A percentile compares a stretch with the other conserved stretches of the same genome.
phyloP scores from a whole-genome alignment of 2,329 filamentous ascomycete species.

The Claviceps maximensis region DNA sequence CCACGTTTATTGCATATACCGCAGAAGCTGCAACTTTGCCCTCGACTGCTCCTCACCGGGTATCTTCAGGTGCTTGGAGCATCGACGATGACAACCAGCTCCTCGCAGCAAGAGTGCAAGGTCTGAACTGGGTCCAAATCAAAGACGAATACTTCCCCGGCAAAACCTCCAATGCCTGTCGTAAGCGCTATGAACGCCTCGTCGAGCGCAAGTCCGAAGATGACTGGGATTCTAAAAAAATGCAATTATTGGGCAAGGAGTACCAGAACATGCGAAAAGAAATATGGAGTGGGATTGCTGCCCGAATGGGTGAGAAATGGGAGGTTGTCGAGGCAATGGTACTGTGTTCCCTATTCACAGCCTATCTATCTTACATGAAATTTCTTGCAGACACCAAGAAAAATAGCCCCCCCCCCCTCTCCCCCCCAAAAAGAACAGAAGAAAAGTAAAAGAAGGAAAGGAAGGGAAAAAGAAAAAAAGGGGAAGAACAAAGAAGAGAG shows the following conservation, averaged over 20 bases:
- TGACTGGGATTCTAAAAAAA: constrained; percentile 65
- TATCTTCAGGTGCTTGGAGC: constrained; percentile 58
- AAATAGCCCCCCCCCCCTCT: too few species aligned
- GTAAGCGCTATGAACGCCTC: constrained; percentile 75
- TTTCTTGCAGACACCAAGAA: neutral
- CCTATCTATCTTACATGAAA: too few species aligned
- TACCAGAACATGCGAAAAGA: constrained; percentile 71
- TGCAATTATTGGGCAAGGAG: constrained; percentile 60
- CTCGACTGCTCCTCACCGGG: constrained; percentile 38
- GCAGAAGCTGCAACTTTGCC: constrained; percentile 20
- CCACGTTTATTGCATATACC: constrained; percentile 27
- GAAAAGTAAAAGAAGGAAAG: neutral
- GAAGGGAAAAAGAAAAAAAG: neutral
- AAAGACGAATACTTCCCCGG: constrained; percentile 60
- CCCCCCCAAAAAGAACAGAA: neutral
- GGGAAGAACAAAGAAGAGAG: neutral
- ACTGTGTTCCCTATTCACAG: neutral
- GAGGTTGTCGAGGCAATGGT: constrained; percentile 53
- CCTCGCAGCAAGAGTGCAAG: constrained; percentile 55
- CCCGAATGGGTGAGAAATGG: constrained; percentile 73
- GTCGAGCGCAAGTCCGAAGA: constrained; percentile 63
- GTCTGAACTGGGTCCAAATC: constrained; percentile 75
- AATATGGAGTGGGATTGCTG: constrained; percentile 67
- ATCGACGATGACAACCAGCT: constrained; percentile 62
- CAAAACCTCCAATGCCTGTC: constrained; percentile 74